These are phyloP conservation scores for Marchantia polymorpha DNA, from an alignment of 225 moss, liverwort and hornwort genomes.

Conservation along the genomic window DNA sequence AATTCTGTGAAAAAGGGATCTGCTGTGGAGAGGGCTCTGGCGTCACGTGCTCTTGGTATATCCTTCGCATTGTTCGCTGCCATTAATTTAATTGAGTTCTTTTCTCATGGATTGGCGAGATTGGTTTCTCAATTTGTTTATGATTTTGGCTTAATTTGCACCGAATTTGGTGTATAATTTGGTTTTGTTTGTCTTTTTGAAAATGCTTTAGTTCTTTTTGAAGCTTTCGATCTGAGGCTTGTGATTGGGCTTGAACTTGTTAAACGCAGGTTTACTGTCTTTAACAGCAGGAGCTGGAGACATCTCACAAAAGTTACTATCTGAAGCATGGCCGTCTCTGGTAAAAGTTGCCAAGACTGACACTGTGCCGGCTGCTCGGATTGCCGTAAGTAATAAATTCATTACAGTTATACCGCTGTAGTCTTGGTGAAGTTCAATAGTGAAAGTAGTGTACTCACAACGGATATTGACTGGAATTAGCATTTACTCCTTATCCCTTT, in stretches of 20 bases:
- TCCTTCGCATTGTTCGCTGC: too few species aligned
- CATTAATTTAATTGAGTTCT: too few species aligned
- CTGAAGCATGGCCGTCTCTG: slow-evolving; percentile 66
- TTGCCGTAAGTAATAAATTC: slow-evolving; percentile 49
- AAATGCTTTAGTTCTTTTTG: too few species aligned
- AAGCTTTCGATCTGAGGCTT: not conserved
- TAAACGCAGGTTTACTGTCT: slow-evolving; percentile 55
- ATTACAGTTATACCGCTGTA: not conserved
- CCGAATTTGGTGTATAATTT: too few species aligned
- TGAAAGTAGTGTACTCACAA: not conserved
- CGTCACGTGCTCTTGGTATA: slow-evolving; percentile 68
- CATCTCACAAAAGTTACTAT: slow-evolving; percentile 47
- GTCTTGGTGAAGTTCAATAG: not conserved
- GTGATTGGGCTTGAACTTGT: not conserved
- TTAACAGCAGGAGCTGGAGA: slow-evolving; percentile 71
- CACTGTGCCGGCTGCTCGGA: slow-evolving; percentile 55
- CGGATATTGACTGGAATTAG: not conserved
- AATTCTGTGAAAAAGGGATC: slow-evolving; percentile 65
- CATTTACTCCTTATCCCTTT: not conserved
- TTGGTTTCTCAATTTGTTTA: too few species aligned
- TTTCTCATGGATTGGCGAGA: too few species aligned
- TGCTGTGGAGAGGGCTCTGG: slow-evolving; percentile 60
- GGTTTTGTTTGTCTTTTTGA: too few species aligned
- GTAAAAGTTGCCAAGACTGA: slow-evolving; percentile 73
- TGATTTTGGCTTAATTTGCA: too few species aligned